Conservation (phyloP, 352 stramenopile genomes). For the Pythium sp. region DNA sequence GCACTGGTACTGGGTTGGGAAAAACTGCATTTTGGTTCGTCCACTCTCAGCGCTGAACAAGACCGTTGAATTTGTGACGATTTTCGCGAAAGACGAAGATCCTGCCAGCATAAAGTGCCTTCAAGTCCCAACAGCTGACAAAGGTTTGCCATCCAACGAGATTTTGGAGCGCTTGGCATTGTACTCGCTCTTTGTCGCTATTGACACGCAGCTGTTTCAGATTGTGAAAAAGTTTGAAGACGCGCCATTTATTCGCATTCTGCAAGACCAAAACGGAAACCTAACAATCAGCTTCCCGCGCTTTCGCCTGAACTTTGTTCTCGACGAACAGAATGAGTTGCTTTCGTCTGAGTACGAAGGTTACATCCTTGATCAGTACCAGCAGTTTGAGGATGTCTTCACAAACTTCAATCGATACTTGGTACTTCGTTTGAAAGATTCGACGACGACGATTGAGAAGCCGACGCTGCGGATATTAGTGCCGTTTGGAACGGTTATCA, state of each 20-base stretch:
- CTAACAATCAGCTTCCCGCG: slow-evolving; percentile 40
- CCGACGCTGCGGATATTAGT: slow-evolving; percentile 28
- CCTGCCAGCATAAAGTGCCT: slow-evolving; percentile 21
- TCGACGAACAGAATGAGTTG: slow-evolving; percentile 22
- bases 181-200: not conserved
- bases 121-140: slow-evolving; percentile 31
- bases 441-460: slow-evolving; percentile 19
- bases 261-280: slow-evolving; percentile 12
- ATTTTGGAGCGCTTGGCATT: not conserved
- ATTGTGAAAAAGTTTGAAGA: slow-evolving; percentile 28
- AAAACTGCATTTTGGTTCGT: slow-evolving; percentile 38
- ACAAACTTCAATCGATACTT: slow-evolving; percentile 37
- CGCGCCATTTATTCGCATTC: slow-evolving; percentile 26
- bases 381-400: slow-evolving; percentile 42
- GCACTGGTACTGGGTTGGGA: slow-evolving; percentile 49
- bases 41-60: slow-evolving; percentile 18
- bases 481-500: slow-evolving; percentile 27
- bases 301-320: slow-evolving; percentile 35
- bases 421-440: slow-evolving; percentile 17
- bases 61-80: slow-evolving; percentile 3
- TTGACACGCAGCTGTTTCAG: not conserved
- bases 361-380: slow-evolving; percentile 26
- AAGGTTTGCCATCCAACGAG: slow-evolving; percentile 18
- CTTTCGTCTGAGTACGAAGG: slow-evolving; percentile 36
- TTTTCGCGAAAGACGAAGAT: not conserved